Evolutionary conservation across 208 protist genomes (phyloP), one percentile per base, ranked within the genome.

Genomic region (Vickermania spadyakhi): DNA sequence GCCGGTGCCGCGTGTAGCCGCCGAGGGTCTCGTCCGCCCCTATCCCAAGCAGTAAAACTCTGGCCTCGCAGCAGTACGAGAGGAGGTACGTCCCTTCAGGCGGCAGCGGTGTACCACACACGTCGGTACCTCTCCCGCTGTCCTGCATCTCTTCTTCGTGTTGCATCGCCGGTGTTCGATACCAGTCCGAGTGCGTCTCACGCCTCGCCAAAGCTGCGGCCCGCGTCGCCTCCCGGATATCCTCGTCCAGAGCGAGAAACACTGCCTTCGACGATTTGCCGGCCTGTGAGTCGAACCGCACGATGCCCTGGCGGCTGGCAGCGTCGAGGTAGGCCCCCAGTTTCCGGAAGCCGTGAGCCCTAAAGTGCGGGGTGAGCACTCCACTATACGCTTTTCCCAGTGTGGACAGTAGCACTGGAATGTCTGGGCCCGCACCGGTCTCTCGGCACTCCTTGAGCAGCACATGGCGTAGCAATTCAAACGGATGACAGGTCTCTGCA

Each of bases 21-120:
- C 91, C 96, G 1, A 98, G 81, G 26, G 93, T 96, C 75, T 98
- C 97, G 66, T 99, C 97, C 1, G 96, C 95, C 0, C 97, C 97
- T 71, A 97, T 94, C 21, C 96, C 96, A 7, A 97, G 72, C 50
- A 98, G 77, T 52, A 98, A 65, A 30, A 97, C 91, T 42, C 84
- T 81, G 1, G 91, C 84, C 3, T 62, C 51, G 0, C 75, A 84
- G 2, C 58, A 64, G 71, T 88, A 89, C 60, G 76, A 23, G 1
- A 31, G 23, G 4, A 60, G 31, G 31, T 60, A 79, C n/a, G 62
- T 77, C 13, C 64, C 74, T 0, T 63, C 56, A 5, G 59, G 62
- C n/a, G 73, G 84, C 31, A 26, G 45, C n/a, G 63, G 31, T 31
- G 21, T 36, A 2, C 55, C 28, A 27, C 36, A 31, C 13, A 45